Base-by-base conservation (phyloP, 164 flowering plant genomes). In the Magnolia kwangsiensis region DNA sequence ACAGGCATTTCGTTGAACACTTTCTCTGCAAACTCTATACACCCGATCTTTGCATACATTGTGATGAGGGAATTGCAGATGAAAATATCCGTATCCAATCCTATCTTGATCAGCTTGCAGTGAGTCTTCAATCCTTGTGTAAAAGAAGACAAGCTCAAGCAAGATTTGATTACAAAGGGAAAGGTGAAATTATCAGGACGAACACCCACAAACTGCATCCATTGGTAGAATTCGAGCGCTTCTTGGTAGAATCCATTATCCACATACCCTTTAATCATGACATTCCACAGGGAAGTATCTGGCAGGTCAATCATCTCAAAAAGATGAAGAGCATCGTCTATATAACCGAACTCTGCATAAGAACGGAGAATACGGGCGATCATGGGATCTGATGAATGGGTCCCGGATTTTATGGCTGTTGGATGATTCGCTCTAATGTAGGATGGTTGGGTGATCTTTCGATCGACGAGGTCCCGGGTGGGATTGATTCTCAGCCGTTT, bases 111-210 rank as follows among this genome's bases (percentile, higher is more conserved):
- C 72, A 88, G 1, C 71, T 31, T 80, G 0, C 81, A 79, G 64
- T 91, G 93, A 72, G 89, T 81, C 76, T 80, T 82, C 68, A 73
- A 63, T 6, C 93, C 97, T 55, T 86, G 89, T 0, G 1, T 37
- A 71, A 84, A 75, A 10, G 77, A 77, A 29, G 21, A 63, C 59
- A 78, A 75, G 37, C 78, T 88, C 13, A 76, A 73, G 72, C 89
- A 88, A 3, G 92, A 88, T 79, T 93, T 91, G 71, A 91, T 78
- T 21, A 90, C 88, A 78, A 87, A 87, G 1, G 94, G 91, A 77
- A 75, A 68, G 18, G 83, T 81, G 61, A 76, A 83, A 27, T 78
- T 72, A 76, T 83, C 83, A 4, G 76, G 50, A 19, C 16, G 4
- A 20, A 81, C 63, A 2, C 83, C 76, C 20, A 74, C 55, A 70